Conservation (phyloP, 495 filamentous ascomycete species). For the Arthonia radiata region DNA sequence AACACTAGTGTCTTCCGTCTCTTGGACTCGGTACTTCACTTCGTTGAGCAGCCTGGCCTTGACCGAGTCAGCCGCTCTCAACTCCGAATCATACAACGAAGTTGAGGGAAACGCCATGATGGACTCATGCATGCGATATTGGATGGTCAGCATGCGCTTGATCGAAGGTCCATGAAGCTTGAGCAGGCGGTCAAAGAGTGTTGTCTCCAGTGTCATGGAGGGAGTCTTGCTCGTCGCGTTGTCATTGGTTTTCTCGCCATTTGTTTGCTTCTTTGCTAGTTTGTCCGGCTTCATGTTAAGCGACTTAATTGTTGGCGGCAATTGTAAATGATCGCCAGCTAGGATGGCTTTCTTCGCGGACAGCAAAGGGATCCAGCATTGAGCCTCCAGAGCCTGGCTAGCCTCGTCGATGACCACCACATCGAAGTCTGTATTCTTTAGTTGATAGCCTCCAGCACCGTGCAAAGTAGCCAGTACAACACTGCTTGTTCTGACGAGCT, state of each 20-base stretch:
- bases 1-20: slow-evolving; percentile 70
- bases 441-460: slow-evolving; percentile 68
- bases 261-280: slow-evolving; percentile 6
- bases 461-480: slow-evolving; percentile 85
- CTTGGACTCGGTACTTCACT: slow-evolving; percentile 51
- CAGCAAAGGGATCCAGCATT: slow-evolving; percentile 90
- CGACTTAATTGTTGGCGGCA: slow-evolving; percentile 87
- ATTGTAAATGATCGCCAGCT: slow-evolving; percentile 81
- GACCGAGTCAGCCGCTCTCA: slow-evolving; percentile 59
- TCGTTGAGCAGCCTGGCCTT: slow-evolving; percentile 47
- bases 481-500: slow-evolving; percentile 48
- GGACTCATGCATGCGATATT: slow-evolving; percentile 91
- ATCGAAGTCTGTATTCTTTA: slow-evolving; percentile 63
- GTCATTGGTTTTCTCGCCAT: slow-evolving; percentile 5
- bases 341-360: slow-evolving; percentile 62
- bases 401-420: slow-evolving; percentile 91
- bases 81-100: slow-evolving; percentile 58
- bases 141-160: slow-evolving; percentile 88
- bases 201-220: slow-evolving; percentile 44
- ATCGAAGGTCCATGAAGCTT: slow-evolving; percentile 55
- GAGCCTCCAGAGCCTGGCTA: slow-evolving; percentile 83
- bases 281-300: slow-evolving; percentile 26
- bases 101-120: slow-evolving; percentile 90
- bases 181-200: slow-evolving; percentile 76
- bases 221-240: slow-evolving; percentile 9